A percentile compares a stretch with the other conserved stretches of the same genome.
These are phyloP conservation scores for Cystobasidium slooffiae DNA, from an alignment of 1,284 basidiomycete species.

Conservation along the genomic window DNA sequence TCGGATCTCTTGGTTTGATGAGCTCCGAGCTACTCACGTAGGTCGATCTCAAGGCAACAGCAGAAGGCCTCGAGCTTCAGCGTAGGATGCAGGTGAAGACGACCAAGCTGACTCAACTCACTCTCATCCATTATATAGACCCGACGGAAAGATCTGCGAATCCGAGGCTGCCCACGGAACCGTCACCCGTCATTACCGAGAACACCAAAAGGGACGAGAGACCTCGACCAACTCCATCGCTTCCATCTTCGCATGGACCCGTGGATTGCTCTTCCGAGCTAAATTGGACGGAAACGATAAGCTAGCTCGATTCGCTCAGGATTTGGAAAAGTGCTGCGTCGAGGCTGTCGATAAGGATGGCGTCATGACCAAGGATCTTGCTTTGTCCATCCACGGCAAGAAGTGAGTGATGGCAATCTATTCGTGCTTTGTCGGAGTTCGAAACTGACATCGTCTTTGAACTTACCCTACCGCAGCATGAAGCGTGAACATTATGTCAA, in stretches of 20 bases:
- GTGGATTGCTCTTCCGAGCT: constrained; percentile 89
- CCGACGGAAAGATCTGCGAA: constrained; percentile 88
- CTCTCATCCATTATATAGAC: constrained; percentile 62
- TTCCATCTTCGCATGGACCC: constrained; percentile 98
- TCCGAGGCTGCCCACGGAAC: constrained; percentile 75
- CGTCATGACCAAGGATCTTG: constrained; percentile 95
- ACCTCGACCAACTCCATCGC: constrained; percentile 95
- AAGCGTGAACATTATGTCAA: constrained; percentile 90
- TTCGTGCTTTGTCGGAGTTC: neutral
- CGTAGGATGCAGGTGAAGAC: neutral
- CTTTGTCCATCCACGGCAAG: constrained; percentile 92
- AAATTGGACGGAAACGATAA: constrained; percentile 84
- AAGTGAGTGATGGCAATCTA: constrained; percentile 52
- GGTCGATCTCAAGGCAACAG: neutral
- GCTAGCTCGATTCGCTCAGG: constrained; percentile 75
- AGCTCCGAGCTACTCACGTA: constrained; percentile 29
- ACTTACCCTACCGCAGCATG: constrained; percentile 60
- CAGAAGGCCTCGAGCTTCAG: neutral
- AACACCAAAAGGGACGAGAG: constrained; percentile 89
- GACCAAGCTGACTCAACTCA: too few relatives aligned
- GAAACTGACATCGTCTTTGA: neutral
- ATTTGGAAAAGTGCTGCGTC: constrained; percentile 84
- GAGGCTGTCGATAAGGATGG: constrained; percentile 88
- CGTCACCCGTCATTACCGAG: constrained; percentile 91
- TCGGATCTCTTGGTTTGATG: constrained; percentile 28